These are phyloP conservation scores for Fusarium kyushuense DNA, from an alignment of 2,329 filamentous ascomycete genomes.

Conservation along the genomic window DNA sequence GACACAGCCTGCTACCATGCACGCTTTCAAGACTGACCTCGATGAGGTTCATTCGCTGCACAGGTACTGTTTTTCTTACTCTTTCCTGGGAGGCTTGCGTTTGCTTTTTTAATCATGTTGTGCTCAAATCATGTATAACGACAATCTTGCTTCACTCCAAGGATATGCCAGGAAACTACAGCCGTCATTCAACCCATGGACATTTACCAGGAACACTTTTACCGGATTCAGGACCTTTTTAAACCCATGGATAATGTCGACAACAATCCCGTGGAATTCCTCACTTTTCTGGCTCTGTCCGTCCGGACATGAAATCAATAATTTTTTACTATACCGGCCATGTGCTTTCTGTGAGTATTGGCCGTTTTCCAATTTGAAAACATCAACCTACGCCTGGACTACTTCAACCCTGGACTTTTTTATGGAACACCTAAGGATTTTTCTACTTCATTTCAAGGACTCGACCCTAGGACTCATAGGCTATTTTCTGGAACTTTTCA, in stretches of 20 bases:
- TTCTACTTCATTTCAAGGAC: slow-evolving; percentile 37
- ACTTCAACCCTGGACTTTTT: slow-evolving; percentile 40
- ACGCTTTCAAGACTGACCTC: slow-evolving; percentile 67
- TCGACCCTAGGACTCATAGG: slow-evolving; percentile 36
- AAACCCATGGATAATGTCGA: slow-evolving; percentile 13
- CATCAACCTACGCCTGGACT: slow-evolving; percentile 40
- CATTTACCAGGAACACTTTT: slow-evolving; percentile 25
- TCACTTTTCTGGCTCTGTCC: slow-evolving; percentile 48
- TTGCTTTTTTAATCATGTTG: slow-evolving; percentile 50
- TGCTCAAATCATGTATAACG: slow-evolving; percentile 48
- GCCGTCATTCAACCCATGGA: slow-evolving; percentile 30
- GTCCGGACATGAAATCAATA: slow-evolving; percentile 50
- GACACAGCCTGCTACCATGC: slow-evolving; percentile 63
- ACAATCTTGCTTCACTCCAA: slow-evolving; percentile 45
- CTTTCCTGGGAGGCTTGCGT: slow-evolving; percentile 59
- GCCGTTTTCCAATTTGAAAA: slow-evolving; percentile 49
- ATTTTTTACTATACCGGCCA: slow-evolving; percentile 41
- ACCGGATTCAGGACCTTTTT: slow-evolving; percentile 21
- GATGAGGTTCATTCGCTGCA: slow-evolving; percentile 70
- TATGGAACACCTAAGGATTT: slow-evolving; percentile 32
- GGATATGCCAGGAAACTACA: slow-evolving; percentile 37
- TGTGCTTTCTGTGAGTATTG: slow-evolving; percentile 55
- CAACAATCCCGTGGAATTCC: slow-evolving; percentile 15
- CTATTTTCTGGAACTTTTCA: slow-evolving; percentile 11
- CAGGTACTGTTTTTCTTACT: slow-evolving; percentile 69